Percentiles rank a stretch among this genome's conserved stretches.
phyloP scores from a whole-genome alignment of 768 basidiomycete genomes.

The Astraeus odoratus region DNA sequence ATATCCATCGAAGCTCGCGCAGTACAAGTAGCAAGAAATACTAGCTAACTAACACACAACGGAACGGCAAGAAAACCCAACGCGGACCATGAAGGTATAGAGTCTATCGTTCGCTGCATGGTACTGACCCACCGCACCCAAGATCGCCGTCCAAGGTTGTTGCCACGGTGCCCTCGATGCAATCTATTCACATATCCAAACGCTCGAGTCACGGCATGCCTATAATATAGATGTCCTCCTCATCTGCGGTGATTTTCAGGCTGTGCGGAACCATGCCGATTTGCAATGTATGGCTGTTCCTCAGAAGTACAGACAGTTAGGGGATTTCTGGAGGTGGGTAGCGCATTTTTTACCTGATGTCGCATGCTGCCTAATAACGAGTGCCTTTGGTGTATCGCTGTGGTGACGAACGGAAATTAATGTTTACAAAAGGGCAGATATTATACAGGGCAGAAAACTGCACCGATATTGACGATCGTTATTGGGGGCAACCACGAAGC shows the following conservation, averaged over 20 bases:
- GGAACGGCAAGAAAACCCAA: too few species aligned
- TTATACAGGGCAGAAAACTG: conserved; percentile 75
- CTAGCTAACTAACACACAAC: neutral
- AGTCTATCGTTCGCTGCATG: neutral
- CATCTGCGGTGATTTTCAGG: conserved; percentile 96
- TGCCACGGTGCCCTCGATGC: conserved; percentile 90
- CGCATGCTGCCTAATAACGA: too few species aligned
- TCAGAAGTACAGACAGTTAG: conserved; percentile 76
- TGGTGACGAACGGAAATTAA: neutral
- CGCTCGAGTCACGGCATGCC: conserved; percentile 52
- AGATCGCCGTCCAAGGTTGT: conserved; percentile 92
- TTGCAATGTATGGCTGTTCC: conserved; percentile 90
- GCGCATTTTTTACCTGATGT: too few species aligned
- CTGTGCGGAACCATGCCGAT: conserved; percentile 79
- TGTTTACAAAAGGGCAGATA: conserved; percentile 44
- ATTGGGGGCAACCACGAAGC: conserved; percentile 99
- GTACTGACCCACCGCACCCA: conserved; percentile 5
- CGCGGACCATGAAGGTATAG: conserved; percentile 20
- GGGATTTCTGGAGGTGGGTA: conserved; percentile 72
- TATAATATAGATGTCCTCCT: conserved; percentile 80
- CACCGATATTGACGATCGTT: conserved; percentile 84
- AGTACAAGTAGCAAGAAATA: too few species aligned
- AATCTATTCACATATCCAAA: conserved; percentile 68
- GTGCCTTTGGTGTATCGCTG: neutral
- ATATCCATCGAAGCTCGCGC: too few species aligned